Evolutionary conservation across 352 stramenopile genomes (phyloP).

Genomic region (Pythium aquatile): DNA sequence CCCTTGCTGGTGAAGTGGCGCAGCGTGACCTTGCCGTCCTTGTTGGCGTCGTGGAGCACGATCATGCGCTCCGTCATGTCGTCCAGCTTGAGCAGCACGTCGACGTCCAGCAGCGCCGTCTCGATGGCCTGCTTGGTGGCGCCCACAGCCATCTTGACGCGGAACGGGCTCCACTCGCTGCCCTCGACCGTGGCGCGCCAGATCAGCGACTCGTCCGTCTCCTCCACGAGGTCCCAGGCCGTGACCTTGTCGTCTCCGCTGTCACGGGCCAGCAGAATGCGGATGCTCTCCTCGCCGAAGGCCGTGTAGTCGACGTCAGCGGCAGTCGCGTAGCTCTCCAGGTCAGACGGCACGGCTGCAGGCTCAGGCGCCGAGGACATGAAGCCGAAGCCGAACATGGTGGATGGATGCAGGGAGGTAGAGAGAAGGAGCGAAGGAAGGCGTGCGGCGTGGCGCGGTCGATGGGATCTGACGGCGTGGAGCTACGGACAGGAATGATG

Average conservation of each 20-base stretch:
- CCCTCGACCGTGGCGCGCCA: slow-evolving; percentile 65
- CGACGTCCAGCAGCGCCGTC: slow-evolving; percentile 54
- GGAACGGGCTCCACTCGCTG: slow-evolving; percentile 72
- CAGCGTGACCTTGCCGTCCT: slow-evolving; percentile 57
- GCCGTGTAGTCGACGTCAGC: slow-evolving; percentile 58
- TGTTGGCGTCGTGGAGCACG: slow-evolving; percentile 51
- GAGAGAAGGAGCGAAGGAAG: background rate
- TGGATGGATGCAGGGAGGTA: background rate
- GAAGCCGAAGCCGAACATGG: slow-evolving; percentile 26
- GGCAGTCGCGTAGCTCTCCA: slow-evolving; percentile 39
- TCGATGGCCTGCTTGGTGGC: slow-evolving; percentile 57
- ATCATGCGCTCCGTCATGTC: slow-evolving; percentile 74
- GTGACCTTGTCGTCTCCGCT: slow-evolving; percentile 63
- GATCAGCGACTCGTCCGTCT: slow-evolving; percentile 45
- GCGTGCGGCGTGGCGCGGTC: background rate
- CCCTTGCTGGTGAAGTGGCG: slow-evolving; percentile 78
- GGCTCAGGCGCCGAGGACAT: slow-evolving; percentile 8
- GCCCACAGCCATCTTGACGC: slow-evolving; percentile 50
- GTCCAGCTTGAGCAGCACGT: slow-evolving; percentile 69
- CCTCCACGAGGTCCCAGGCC: slow-evolving; percentile 67
- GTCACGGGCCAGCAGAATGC: slow-evolving; percentile 62
- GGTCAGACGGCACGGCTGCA: slow-evolving; percentile 22
- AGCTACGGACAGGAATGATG: background rate
- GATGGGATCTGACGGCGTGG: background rate
- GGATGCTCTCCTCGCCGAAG: slow-evolving; percentile 63